phyloP scores from a whole-genome alignment of 331 rosid species.

The Prunus yedoensis region DNA sequence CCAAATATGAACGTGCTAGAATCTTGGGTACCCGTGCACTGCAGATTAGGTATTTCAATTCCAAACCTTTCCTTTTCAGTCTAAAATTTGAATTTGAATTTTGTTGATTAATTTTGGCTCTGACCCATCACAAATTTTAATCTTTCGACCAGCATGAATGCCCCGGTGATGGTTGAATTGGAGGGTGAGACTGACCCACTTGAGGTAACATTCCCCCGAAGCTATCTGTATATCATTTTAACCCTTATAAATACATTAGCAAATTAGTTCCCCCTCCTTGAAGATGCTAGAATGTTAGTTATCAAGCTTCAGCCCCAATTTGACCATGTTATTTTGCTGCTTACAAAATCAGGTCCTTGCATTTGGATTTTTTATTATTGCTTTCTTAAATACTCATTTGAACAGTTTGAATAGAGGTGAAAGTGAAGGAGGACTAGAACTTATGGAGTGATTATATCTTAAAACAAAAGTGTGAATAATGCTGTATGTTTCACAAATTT shows the following conservation, averaged over 20 bases:
- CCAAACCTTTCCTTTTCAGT: neutral
- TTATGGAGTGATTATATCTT: neutral
- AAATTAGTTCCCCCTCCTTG: neutral
- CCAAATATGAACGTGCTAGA: conserved; percentile 90
- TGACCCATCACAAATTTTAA: conserved; percentile 4
- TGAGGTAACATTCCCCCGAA: conserved; percentile 47
- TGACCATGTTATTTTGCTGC: neutral
- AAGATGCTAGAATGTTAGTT: too few species aligned
- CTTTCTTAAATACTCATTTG: neutral
- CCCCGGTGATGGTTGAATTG: conserved; percentile 95
- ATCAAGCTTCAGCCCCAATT: neutral
- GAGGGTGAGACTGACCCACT: conserved; percentile 99
- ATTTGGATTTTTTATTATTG: neutral
- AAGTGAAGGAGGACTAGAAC: neutral
- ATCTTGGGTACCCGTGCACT: conserved; percentile 94
- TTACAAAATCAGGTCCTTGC: neutral
- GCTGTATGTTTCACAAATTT: neutral
- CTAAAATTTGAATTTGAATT: neutral
- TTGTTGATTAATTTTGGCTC: neutral
- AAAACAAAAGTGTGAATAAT: neutral
- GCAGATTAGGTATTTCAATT: conserved; percentile 67
- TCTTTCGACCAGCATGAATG: conserved; percentile 72
- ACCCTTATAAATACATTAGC: neutral
- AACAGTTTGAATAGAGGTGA: neutral
- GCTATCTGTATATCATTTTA: neutral